These are phyloP conservation scores for Neocallimastix lanati DNA, from an alignment of 192 early-diverging fungal species.

Conservation along the genomic window DNA sequence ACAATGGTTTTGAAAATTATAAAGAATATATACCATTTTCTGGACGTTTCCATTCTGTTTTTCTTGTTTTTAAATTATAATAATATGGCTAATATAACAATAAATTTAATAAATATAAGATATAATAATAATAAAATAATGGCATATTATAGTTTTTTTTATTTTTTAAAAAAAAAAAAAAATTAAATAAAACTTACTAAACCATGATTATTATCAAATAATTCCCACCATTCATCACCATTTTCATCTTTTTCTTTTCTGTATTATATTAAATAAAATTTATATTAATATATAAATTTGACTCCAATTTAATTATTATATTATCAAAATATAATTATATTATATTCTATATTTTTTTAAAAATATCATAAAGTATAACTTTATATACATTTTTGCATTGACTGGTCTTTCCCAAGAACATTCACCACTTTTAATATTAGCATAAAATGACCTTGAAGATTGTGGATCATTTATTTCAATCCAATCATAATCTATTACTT, in stretches of 20 bases:
- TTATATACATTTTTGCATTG: constrained; percentile 40
- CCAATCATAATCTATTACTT: background rate
- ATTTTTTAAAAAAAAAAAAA: too few species aligned
- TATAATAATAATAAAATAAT: too few species aligned
- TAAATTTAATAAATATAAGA: too few species aligned
- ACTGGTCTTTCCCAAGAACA: constrained; percentile 50
- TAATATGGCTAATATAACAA: constrained; percentile 50
- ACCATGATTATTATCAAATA: constrained; percentile 65
- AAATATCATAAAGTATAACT: too few species aligned
- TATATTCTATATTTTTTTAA: too few species aligned
- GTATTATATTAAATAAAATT: background rate
- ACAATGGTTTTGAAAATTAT: too few species aligned
- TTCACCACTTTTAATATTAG: constrained; percentile 53
- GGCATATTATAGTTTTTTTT: too few species aligned
- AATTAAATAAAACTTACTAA: constrained; percentile 13
- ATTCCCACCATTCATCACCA: constrained; percentile 91
- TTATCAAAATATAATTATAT: too few species aligned
- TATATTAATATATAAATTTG: too few species aligned
- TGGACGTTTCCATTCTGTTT: constrained; percentile 78
- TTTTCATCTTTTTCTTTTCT: constrained; percentile 17
- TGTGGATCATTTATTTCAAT: constrained; percentile 17
- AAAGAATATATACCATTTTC: constrained; percentile 45
- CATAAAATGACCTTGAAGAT: constrained; percentile 27
- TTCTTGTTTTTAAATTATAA: constrained; percentile 70
- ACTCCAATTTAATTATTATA: too few species aligned